Evolutionary conservation across 2,329 filamentous ascomycete genomes (phyloP), one percentile per base, ranked within the genome.

Genomic region (Aspergillus niger): DNA sequence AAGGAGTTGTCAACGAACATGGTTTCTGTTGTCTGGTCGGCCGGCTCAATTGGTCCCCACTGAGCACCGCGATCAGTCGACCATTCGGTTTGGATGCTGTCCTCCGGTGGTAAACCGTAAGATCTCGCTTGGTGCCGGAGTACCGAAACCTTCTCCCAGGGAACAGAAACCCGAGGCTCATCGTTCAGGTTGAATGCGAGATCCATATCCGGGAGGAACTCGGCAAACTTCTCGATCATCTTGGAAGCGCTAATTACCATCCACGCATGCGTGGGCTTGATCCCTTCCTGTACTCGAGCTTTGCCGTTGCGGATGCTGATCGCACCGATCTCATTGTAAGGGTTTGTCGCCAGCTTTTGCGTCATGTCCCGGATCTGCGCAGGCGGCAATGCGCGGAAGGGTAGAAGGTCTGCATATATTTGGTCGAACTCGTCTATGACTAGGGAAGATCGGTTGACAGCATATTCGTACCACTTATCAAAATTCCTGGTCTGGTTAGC

Each of bases 141-240:
- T 2, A 61, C 61, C 32, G 78, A 69, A 15, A 81, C 69, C 3
- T 74, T 73, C 41, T 77, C 75, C 71, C 78, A 83, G 0, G 84
- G 84, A 2, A 86, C 80, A 28, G 82, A 81, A 10, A 87, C 81
- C 10, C 85, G 80, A 50, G 80, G 80, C 66, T 87, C 84, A 63
- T 87, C 84, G 61, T 87, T 85, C n/a, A 87, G 68, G 62, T 88
- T 88, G 73, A 88, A 83, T 0, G 82, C 84, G 39, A 88, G 70
- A 66, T 87, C 85, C 85, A 88, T 88, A 61, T 88, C 85, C 0
- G 86, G 86, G 30, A 88, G 76, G 64, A 80, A 77, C 58, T 83
- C 69, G 1, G 79, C 77, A 64, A 87, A 86, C 1, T 79, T 77
- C 38, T 79, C 76, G 32, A 88, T 83, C 77, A 88, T 84, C 6